Percentiles rank a stretch among this genome's conserved stretches.
These are phyloP conservation scores for Paratinospora sagittata DNA, from an alignment of 164 flowering plant genomes.

Conservation along the genomic window DNA sequence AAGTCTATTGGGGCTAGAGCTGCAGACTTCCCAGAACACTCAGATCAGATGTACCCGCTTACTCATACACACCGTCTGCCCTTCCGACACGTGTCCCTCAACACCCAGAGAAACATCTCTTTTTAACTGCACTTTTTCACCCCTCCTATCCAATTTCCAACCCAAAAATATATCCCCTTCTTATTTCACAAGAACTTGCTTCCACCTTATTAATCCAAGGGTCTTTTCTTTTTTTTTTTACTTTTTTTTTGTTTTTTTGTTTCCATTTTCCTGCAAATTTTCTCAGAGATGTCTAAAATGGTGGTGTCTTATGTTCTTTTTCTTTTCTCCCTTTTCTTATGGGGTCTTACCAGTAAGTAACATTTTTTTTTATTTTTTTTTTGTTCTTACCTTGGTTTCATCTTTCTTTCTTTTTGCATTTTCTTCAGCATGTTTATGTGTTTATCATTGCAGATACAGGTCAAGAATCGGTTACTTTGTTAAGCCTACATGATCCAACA, in stretches of 20 bases:
- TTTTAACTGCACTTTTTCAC: neutral
- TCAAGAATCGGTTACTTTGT: conserved; percentile 35
- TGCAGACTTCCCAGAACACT: too few relatives aligned
- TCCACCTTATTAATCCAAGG: too few relatives aligned
- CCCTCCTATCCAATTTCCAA: too few relatives aligned
- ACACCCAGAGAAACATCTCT: too few relatives aligned
- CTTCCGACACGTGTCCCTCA: too few relatives aligned
- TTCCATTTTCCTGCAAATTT: neutral
- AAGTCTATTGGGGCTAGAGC: too few relatives aligned
- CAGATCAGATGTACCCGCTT: too few relatives aligned
- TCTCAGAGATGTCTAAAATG: conserved; percentile 17
- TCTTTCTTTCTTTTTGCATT: neutral
- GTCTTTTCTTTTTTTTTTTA: neutral
- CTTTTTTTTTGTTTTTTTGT: neutral
- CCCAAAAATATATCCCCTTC: too few relatives aligned
- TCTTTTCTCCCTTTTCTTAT: conserved; percentile 6
- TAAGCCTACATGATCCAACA: conserved; percentile 26
- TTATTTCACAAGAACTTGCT: neutral
- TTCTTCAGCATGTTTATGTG: too few relatives aligned
- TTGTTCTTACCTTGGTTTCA: neutral
- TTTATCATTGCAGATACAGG: conserved; percentile 37
- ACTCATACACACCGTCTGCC: too few relatives aligned
- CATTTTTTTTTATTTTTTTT: neutral
- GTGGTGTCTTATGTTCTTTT: conserved; percentile 5
- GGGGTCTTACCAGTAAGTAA: conserved; percentile 27